Conservation (phyloP, 768 basidiomycete species). For the Leccinum boreale region DNA sequence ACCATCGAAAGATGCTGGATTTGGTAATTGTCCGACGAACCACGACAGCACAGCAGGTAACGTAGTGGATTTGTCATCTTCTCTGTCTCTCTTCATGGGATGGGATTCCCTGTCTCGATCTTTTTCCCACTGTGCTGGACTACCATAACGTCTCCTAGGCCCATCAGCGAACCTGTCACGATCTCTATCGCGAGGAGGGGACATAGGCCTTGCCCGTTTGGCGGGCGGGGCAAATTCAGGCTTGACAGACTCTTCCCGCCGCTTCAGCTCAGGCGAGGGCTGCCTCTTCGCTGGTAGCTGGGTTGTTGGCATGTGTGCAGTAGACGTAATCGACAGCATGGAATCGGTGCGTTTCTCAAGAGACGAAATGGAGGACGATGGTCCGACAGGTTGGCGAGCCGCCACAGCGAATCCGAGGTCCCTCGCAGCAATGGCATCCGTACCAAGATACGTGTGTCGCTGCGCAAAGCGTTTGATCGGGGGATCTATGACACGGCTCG, state of each 20-base stretch:
- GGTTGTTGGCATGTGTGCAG: slow-evolving; percentile 22
- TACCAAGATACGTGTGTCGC: slow-evolving; percentile 65
- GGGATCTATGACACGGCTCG: slow-evolving; percentile 51
- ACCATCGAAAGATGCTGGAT: slow-evolving; percentile 81
- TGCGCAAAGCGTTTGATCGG: slow-evolving; percentile 90
- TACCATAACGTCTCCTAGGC: slow-evolving; percentile 39
- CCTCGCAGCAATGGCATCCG: slow-evolving; percentile 83
- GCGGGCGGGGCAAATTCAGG: slow-evolving; percentile 38
- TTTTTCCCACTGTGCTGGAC: slow-evolving; percentile 41
- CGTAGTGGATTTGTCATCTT: slow-evolving; percentile 47
- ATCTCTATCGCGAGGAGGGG: slow-evolving; percentile 50
- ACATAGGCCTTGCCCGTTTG: slow-evolving; percentile 45
- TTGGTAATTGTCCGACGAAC: slow-evolving; percentile 82
- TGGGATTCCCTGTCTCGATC: slow-evolving; percentile 43
- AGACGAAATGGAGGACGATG: slow-evolving; percentile 18
- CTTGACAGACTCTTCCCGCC: slow-evolving; percentile 41
- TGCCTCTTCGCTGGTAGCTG: slow-evolving; percentile 29
- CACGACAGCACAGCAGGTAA: slow-evolving; percentile 65
- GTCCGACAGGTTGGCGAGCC: slow-evolving; percentile 23
- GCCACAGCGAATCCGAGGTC: slow-evolving; percentile 81
- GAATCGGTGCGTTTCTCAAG: slow-evolving; percentile 38
- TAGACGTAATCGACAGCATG: slow-evolving; percentile 30
- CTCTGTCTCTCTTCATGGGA: slow-evolving; percentile 38
- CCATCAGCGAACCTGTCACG: slow-evolving; percentile 40
- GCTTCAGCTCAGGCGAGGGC: slow-evolving; percentile 35